Conservation (phyloP, 1,139 yeast genomes). For the Blastobotrys illinoisensis region DNA sequence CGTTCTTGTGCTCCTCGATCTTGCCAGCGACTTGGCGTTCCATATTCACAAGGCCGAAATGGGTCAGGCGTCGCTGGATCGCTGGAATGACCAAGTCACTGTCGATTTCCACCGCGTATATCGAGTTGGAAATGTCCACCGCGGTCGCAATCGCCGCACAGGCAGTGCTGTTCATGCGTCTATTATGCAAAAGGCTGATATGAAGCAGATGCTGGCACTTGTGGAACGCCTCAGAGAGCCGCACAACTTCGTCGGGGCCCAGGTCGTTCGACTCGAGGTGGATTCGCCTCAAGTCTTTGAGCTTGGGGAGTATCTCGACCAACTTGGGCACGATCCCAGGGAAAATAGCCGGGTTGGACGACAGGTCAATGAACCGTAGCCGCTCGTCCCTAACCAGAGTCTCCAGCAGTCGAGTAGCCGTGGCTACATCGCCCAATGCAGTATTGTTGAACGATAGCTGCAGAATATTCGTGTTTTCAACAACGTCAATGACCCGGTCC, state of each 20-base stretch:
- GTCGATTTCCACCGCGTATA: constrained; percentile 71
- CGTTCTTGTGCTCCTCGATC: constrained; percentile 34
- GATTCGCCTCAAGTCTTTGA: constrained; percentile 59
- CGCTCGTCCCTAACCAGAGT: constrained; percentile 47
- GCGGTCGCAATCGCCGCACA: constrained; percentile 68
- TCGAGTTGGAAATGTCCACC: constrained; percentile 55
- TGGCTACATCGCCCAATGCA: constrained; percentile 48
- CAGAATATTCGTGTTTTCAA: constrained; percentile 32
- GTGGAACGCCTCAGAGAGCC: constrained; percentile 65
- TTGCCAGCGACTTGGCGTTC: constrained; percentile 37
- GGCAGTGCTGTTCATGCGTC: constrained; percentile 49
- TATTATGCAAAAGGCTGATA: constrained; percentile 67
- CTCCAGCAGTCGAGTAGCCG: constrained; percentile 47
- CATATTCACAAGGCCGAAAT: constrained; percentile 79
- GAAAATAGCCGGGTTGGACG: constrained; percentile 66
- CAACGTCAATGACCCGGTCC: constrained; percentile 24
- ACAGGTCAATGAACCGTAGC: constrained; percentile 69
- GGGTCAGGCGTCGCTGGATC: constrained; percentile 70
- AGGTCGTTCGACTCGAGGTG: constrained; percentile 75
- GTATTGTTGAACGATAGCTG: constrained; percentile 73
- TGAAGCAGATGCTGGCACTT: constrained; percentile 67
- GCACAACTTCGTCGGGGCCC: constrained; percentile 55
- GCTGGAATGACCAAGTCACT: constrained; percentile 62
- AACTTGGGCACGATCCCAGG: constrained; percentile 64
- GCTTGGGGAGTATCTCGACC: constrained; percentile 58